Evolutionary conservation across 148 eudicot genomes (phyloP).

Genomic region (Cornus kousa): DNA sequence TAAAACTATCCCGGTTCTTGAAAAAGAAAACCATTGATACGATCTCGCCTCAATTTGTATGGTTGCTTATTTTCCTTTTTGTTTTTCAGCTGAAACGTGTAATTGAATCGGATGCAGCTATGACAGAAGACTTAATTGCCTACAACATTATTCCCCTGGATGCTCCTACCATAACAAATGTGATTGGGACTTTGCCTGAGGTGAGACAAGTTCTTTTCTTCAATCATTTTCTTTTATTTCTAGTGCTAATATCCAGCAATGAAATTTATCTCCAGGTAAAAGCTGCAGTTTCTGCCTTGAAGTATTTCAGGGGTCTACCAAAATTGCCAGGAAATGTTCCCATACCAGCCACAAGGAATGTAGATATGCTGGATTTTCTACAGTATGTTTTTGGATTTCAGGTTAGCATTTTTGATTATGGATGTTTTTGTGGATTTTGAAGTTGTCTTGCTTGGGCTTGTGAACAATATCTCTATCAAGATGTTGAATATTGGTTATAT

Average conservation of each 20-base stretch:
- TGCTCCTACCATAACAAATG: slow-evolving; percentile 62
- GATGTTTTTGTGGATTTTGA: slow-evolving; percentile 7
- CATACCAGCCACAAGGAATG: slow-evolving; percentile 55
- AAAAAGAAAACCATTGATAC: not conserved
- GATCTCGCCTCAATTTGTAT: not conserved
- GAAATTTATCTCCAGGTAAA: slow-evolving; percentile 53
- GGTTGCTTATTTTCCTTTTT: slow-evolving; percentile 12
- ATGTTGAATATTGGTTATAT: not conserved
- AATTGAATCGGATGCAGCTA: slow-evolving; percentile 92
- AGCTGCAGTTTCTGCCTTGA: slow-evolving; percentile 82
- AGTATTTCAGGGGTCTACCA: slow-evolving; percentile 62
- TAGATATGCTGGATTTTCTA: slow-evolving; percentile 86
- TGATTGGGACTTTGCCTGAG: slow-evolving; percentile 72
- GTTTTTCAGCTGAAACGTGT: slow-evolving; percentile 74
- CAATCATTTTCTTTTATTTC: slow-evolving; percentile 3
- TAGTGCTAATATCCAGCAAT: slow-evolving; percentile 14
- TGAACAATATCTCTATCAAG: not conserved
- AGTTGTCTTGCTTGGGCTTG: not conserved
- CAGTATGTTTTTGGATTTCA: slow-evolving; percentile 97
- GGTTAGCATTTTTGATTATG: slow-evolving; percentile 35
- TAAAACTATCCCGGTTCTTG: not conserved
- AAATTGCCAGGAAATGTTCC: slow-evolving; percentile 65
- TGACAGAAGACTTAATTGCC: slow-evolving; percentile 90
- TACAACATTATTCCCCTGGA: slow-evolving; percentile 95
- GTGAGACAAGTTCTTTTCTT: slow-evolving; percentile 29